A percentile compares a stretch with the other conserved stretches of the same genome.
These are phyloP conservation scores for Volvox africanus DNA, from an alignment of 139 green algal species.

Conservation along the genomic window DNA sequence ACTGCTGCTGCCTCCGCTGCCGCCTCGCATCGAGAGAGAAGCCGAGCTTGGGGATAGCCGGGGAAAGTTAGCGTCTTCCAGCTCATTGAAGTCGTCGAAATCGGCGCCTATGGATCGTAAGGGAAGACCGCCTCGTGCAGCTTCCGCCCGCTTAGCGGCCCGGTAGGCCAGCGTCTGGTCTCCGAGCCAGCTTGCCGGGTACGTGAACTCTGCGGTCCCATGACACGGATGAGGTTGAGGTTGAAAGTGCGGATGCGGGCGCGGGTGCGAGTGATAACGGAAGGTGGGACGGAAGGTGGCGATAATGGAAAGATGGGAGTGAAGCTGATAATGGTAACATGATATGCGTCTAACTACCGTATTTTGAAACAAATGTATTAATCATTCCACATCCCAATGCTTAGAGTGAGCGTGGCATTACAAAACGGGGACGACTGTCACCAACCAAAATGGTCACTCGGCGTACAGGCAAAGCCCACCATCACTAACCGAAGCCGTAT, in stretches of 20 bases:
- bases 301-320: neutral
- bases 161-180: slow-evolving; percentile 87
- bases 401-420: too few relatives aligned
- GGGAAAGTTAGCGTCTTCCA: neutral
- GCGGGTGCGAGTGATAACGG: too few relatives aligned
- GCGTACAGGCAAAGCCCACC: too few relatives aligned
- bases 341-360: too few relatives aligned
- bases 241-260: too few relatives aligned
- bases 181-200: slow-evolving; percentile 86
- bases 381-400: too few relatives aligned
- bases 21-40: slow-evolving; percentile 50
- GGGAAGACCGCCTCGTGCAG: slow-evolving; percentile 70
- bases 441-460: too few relatives aligned
- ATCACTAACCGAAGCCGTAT: slow-evolving; percentile 77
- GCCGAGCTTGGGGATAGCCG: slow-evolving; percentile 15
- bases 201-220: slow-evolving; percentile 85
- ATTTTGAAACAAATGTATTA: too few relatives aligned
- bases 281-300: neutral
- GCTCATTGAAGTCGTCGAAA: neutral
- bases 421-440: too few relatives aligned
- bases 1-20: neutral
- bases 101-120: neutral
- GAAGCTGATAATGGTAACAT: too few relatives aligned
- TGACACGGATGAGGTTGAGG: neutral
- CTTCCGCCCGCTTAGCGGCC: slow-evolving; percentile 78